Base-by-base conservation (phyloP, 805 yeast genomes). In the Candida anglica region DNA sequence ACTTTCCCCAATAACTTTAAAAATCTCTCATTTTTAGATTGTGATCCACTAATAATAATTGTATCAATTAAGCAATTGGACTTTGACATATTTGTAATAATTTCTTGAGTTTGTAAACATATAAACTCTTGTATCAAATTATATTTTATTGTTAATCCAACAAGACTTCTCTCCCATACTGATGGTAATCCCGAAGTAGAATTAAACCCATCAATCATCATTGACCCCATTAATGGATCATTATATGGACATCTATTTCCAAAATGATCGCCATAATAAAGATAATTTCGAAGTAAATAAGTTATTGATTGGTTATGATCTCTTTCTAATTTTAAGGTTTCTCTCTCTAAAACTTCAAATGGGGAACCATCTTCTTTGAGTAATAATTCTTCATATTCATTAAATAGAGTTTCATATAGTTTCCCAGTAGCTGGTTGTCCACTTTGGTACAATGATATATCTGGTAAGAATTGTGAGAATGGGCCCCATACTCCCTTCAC, bases 401-500 rank as follows among this genome's bases (percentile, higher is more conserved):
- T 53, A 35, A 74, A 69, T 3, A 77, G 48, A 27, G 68, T 64
- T 38, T 73, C 77, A 18, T 73, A 58, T 5, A 77, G 53, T 33
- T 67, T 60, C 3, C 85, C 85, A 0, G 82, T 69, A 10, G 79
- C 75, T 3, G 81, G 73, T 37, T 71, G 73, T 0, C 85, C 85
- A 32, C 73, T 75, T 40, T 76, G 75, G 31, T 68, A 77, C 2
- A 75, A 59, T 15, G 46, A 41, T 15, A 46, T 37, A 4, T 40
- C 54, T 1, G 49, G 46, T 11, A 66, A 35, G 4, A 72, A 49
- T 24, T 64, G 57, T 2, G 56, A 43, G 44, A 71, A 77, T 0
- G 83, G 84, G 0, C 85, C 83, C 85, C 85, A 78, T 3, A 76
- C 53, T 0, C 82, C 82, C 0, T 63, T 57, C 2, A 62, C 43